Evolutionary conservation across 2,329 filamentous ascomycete species (phyloP).

Genomic region (Pseudogymnoascus sp.): DNA sequence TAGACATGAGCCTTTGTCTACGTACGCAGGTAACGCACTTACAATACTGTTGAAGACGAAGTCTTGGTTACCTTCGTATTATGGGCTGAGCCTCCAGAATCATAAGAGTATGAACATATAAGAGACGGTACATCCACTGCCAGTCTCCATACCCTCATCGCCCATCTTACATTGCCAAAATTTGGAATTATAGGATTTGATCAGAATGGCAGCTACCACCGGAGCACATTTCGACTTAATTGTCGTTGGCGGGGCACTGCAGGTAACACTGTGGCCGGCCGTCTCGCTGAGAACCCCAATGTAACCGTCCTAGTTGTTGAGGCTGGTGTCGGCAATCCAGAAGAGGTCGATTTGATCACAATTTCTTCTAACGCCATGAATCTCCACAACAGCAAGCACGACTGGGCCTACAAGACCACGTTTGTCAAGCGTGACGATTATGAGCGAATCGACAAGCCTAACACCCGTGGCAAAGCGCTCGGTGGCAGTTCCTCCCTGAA

Average conservation of each 20-base stretch:
- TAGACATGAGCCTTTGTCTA: not conserved
- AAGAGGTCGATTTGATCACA: conserved; percentile 41
- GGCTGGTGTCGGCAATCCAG: conserved; percentile 38
- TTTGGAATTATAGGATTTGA: too few relatives aligned
- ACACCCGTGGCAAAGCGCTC: too few relatives aligned
- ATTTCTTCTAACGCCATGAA: conserved; percentile 45
- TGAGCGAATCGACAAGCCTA: too few relatives aligned
- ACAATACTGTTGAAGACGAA: conserved; percentile 36
- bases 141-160: too few relatives aligned
- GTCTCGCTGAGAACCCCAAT: conserved; percentile 42
- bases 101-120: not conserved
- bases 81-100: too few relatives aligned
- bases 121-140: not conserved
- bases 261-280: conserved; percentile 39
- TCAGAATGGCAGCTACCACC: not conserved
- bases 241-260: conserved; percentile 37
- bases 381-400: conserved; percentile 45
- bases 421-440: too few relatives aligned
- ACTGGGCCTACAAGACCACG: conserved; percentile 54
- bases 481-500: too few relatives aligned
- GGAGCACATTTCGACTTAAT: conserved; percentile 33
- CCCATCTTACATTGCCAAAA: too few relatives aligned
- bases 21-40: not conserved
- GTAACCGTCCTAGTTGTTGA: conserved; percentile 40
- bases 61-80: conserved; percentile 42